Evolutionary conservation across 306 rosid genomes (phyloP), one percentile per base, ranked within the genome.

Genomic region (Clitoria ternatea): DNA sequence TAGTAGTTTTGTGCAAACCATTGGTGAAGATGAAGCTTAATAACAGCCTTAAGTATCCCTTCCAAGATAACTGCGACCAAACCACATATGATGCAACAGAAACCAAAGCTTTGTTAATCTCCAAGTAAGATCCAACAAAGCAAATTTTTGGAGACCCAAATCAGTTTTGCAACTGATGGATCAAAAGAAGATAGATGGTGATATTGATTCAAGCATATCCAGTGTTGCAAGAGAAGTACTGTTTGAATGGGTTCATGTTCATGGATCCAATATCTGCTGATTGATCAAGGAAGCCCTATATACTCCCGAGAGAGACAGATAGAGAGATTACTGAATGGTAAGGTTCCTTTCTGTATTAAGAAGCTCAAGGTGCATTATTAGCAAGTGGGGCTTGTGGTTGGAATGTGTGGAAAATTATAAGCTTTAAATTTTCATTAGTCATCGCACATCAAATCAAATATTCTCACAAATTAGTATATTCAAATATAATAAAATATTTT

Each of bases 381-480:
- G 57, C 83, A 79, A 66, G 78, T 63, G 74, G 81, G 81, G 14
- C 45, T 78, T 69, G 42, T 52, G 66, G 69, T 73, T 73, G 79
- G 72, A 82, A 76, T 67, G 75, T 67, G 57, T 36, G 74, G 66
- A 83, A 78, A 82, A 73, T 66, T 52, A n/a, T n/a, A 63, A 57
- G 76, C 57, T 44, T 44, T 77, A 73, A 72, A 76, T 76, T 79
- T 65, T 77, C 70, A 56, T 59, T 30, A 75, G 78, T 70, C 76
- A 77, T 77, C 57, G 70, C 74, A 61, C 84, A 62, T 76, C 79
- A 83, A 80, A 62, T 76, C 79, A 83, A 80, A 79, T 85, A 86
- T 83, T 85, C 67, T 66, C 53, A 59, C 77, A 68, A 57, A 66
- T 55, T 47, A 53, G 1, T 43, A 68, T 75, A 78, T 78, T 43